Evolutionary conservation across 2,329 filamentous ascomycete species (phyloP), one percentile per base, ranked within the genome.

Genomic region (Madurella fahalii): DNA sequence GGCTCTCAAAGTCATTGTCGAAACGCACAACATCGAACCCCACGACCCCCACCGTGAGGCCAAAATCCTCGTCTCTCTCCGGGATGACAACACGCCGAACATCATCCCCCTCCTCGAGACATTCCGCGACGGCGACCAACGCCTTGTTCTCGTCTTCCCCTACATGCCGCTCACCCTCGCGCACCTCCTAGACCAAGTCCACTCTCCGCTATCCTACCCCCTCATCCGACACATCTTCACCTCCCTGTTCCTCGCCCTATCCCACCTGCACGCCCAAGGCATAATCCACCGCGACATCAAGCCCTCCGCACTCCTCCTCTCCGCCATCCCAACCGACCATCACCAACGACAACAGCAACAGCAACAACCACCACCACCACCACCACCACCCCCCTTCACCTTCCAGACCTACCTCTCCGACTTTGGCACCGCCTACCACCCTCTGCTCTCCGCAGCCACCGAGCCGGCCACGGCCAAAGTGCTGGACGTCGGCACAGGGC

Each of bases 201-300:
- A 70, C 70, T 54, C 56, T n/a, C 54, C 69, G 9, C 58, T 78
- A 13, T 51, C 72, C 1, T 56, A 59, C 4, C 16, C 61, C 13
- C 67, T 69, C 8, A 58, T 75, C 13, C 67, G 68, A 17, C 62
- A 66, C 18, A 82, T 76, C 69, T 94, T 78, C 71, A 72, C 55
- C 11, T 85, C 92, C 61, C 67, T 94, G 7, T 87, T 96, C 66
- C 69, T 72, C 3, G 92, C 83, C 4, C 78, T 99, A 2, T 73
- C 73, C 2, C 79, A 88, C 63, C 76, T 96, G 2, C 94, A 99
- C 68, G 63, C 69, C 8, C 73, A 83, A 20, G 87, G 84, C 8
- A 91, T 99, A 54, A 87, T 99, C 52, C 94, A 99, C 69, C 85
- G 94, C 53, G 94, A 99, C 67, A 76, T 99, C 67, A 99, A 99